These are phyloP conservation scores for Vicia sativa DNA, from an alignment of 306 rosid species.

Conservation along the genomic window DNA sequence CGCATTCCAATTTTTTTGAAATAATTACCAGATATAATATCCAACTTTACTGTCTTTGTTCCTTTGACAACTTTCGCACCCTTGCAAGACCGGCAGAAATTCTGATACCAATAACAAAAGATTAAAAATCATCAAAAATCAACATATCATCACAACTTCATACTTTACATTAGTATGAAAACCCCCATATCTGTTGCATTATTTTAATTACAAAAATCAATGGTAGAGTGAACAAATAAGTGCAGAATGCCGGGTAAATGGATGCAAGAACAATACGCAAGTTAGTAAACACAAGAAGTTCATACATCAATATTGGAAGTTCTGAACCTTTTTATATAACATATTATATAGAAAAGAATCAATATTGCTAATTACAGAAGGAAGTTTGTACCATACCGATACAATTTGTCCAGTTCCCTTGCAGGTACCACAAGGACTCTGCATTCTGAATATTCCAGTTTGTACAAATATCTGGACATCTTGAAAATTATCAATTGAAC, in stretches of 20 bases:
- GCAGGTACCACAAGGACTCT: conserved; percentile 72
- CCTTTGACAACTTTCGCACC: conserved; percentile 73
- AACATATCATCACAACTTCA: conserved; percentile 15
- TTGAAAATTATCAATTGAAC: conserved; percentile 45
- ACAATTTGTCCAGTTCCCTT: conserved; percentile 81
- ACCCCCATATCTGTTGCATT: conserved; percentile 14
- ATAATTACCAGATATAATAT: conserved; percentile 67
- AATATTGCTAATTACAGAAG: not conserved
- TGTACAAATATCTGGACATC: conserved; percentile 68
- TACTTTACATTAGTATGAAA: not conserved
- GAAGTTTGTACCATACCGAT: conserved; percentile 56
- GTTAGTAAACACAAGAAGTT: conserved; percentile 11
- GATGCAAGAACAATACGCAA: conserved; percentile 16
- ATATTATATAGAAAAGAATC: conserved; percentile 1
- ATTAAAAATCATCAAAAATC: conserved; percentile 12
- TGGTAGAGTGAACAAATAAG: conserved; percentile 5
- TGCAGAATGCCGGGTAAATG: not conserved
- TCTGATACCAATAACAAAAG: conserved; percentile 39
- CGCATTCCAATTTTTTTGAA: not conserved
- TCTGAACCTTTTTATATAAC: not conserved
- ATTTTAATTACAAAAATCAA: not conserved
- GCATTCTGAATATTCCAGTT: conserved; percentile 89
- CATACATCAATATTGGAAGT: conserved; percentile 10
- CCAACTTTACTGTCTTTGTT: conserved; percentile 71
- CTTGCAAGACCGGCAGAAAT: conserved; percentile 72